Conservation (phyloP, 352 stramenopile species). For the Hyaloperonospora arabidopsidis region DNA sequence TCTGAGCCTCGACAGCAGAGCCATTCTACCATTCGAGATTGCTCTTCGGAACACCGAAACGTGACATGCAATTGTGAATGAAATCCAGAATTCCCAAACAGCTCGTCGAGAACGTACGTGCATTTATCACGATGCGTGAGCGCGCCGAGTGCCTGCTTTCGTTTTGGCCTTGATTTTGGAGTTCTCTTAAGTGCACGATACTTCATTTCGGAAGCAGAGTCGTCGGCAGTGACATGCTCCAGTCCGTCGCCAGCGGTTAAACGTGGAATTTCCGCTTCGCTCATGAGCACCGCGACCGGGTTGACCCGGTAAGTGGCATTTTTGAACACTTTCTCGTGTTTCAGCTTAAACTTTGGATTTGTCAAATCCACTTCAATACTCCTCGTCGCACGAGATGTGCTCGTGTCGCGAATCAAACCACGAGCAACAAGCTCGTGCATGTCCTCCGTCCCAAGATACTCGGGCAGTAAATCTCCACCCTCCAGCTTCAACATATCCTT, state of each 20-base stretch:
- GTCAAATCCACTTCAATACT: slow-evolving; percentile 28
- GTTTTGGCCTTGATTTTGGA: slow-evolving; percentile 30
- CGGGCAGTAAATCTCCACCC: slow-evolving; percentile 27
- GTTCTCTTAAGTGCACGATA: slow-evolving; percentile 34
- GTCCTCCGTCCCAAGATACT: slow-evolving; percentile 23
- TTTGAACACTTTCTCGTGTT: slow-evolving; percentile 31
- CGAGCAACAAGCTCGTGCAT: slow-evolving; percentile 13
- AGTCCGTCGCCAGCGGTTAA: not conserved
- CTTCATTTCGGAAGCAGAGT: not conserved
- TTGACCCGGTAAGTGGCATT: slow-evolving; percentile 40
- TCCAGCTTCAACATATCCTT: slow-evolving; percentile 16
- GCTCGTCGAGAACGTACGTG: slow-evolving; percentile 32
- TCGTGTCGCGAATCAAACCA: slow-evolving; percentile 4
- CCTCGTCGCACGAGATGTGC: not conserved
- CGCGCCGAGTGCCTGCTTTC: slow-evolving; percentile 7
- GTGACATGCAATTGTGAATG: slow-evolving; percentile 34
- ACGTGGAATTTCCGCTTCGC: slow-evolving; percentile 30
- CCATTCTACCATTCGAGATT: slow-evolving; percentile 51
- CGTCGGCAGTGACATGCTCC: not conserved
- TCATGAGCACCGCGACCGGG: slow-evolving; percentile 35
- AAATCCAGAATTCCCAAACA: slow-evolving; percentile 25
- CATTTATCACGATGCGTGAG: slow-evolving; percentile 4
- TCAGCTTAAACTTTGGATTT: slow-evolving; percentile 25
- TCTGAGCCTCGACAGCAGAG: slow-evolving; percentile 21
- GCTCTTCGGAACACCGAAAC: slow-evolving; percentile 42